Evolutionary conservation across 768 basidiomycete genomes (phyloP).

Genomic region (Paxillus ammoniavirescens): DNA sequence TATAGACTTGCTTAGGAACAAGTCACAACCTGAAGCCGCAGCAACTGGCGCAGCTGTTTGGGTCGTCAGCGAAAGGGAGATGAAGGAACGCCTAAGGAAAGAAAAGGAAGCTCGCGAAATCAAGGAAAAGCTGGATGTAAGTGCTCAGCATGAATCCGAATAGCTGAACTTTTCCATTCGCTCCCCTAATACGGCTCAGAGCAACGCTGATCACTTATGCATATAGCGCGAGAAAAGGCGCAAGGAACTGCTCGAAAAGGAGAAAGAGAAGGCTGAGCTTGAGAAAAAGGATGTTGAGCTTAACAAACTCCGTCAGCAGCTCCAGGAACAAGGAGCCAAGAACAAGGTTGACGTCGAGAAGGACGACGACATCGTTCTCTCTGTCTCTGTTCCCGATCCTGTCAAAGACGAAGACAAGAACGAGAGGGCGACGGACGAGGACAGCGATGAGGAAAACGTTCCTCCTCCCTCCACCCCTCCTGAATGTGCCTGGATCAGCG

Average conservation of each 20-base stretch:
- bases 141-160: conserved; percentile 28
- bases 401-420: conserved; percentile 31
- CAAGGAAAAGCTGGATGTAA: conserved; percentile 65
- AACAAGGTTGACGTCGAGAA: conserved; percentile 45
- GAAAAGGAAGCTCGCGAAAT: conserved; percentile 73
- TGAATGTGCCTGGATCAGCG: conserved; percentile 28
- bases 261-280: conserved; percentile 57
- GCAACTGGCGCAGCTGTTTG: conserved; percentile 65
- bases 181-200: conserved; percentile 2
- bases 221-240: conserved; percentile 43
- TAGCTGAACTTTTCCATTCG: conserved; percentile 17
- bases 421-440: conserved; percentile 35
- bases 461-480: conserved; percentile 31
- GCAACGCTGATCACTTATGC: conserved; percentile 6
- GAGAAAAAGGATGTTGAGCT: conserved; percentile 66
- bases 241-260: conserved; percentile 44
- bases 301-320: conserved; percentile 49
- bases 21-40: conserved; percentile 76
- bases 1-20: conserved; percentile 78
- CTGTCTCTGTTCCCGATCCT: conserved; percentile 3
- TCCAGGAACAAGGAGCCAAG: conserved; percentile 53
- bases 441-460: conserved; percentile 43
- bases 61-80: conserved; percentile 73
- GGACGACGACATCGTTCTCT: conserved; percentile 36
- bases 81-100: conserved; percentile 67